Base-by-base conservation (phyloP, 2,329 filamentous ascomycete genomes). In the Allantophomopsis lycopodina region DNA sequence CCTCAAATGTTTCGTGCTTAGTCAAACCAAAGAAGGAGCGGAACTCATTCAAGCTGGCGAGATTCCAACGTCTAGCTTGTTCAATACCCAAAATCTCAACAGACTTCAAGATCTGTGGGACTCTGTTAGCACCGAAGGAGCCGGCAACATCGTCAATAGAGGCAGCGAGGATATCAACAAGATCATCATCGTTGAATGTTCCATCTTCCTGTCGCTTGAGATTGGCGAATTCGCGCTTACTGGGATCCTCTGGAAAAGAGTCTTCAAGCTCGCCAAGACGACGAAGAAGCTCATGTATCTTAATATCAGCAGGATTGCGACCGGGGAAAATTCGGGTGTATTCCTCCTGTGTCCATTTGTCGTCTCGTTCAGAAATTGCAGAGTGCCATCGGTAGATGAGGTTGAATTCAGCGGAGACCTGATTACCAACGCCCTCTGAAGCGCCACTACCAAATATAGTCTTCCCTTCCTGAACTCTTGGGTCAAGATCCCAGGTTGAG, bases 301-400 rank as follows among this genome's bases (percentile, higher is more conserved):
- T 64, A 36, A 88, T 61, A 41, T 76, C 60, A 13, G 46, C 42
- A 5, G 50, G 46, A 6, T 46, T 47, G 57, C 77, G 76, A 37
- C 70, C 69, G n/a, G 49, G 49, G 46, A 86, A 76, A 1, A 84
- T 57, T 33, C 72, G 60, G 2, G 62, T 57, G 53, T 83, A 86
- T 44, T 83, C 69, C 11, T 79, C 65, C 48, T 86, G 70, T 16
- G 85, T 81, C 84, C 85, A 93, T 47, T 77, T 68, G 52, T 91
- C 85, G 50, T 94, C 86, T 46, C 73, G 76, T 42, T 76, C 71
- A 31, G 70, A 72, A 49, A 91, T 83, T 48, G 80, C 78, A 3
- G 83, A 85, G 62, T 93, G 85, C 84, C 85, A 93, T 46, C 85
- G 71, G 57, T 94, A 93, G 48, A 83, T 81, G 8, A 94, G 68